Conservation (phyloP, 495 filamentous ascomycete species). For the Annulohypoxylon nitens region DNA sequence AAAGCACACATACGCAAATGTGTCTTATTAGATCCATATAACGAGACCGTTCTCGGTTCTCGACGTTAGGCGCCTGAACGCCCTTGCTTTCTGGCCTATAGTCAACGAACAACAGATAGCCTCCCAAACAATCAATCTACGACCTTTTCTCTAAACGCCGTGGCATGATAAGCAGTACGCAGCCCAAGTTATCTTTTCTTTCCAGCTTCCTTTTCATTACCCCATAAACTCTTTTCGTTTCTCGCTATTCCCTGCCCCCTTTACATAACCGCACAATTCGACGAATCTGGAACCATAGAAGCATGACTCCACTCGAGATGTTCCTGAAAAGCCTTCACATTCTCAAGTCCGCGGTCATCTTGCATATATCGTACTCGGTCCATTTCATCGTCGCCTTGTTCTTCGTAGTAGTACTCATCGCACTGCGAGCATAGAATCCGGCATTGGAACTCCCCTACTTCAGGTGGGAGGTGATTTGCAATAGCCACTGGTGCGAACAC, state of each 20-base stretch:
- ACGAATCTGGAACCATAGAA: slow-evolving; percentile 47
- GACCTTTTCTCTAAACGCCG: slow-evolving; percentile 9
- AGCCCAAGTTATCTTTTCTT: background rate
- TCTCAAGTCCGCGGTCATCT: slow-evolving; percentile 59
- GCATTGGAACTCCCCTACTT: slow-evolving; percentile 57
- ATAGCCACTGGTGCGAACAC: slow-evolving; percentile 64
- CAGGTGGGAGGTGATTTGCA: slow-evolving; percentile 62
- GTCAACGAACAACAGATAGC: slow-evolving; percentile 11
- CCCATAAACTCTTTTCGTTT: background rate
- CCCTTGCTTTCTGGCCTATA: slow-evolving; percentile 18
- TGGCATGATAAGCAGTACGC: background rate
- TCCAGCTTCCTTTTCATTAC: background rate
- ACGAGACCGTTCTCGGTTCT: background rate
- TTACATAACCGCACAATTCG: slow-evolving; percentile 58
- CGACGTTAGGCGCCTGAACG: slow-evolving; percentile 20
- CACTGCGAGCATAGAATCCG: slow-evolving; percentile 61
- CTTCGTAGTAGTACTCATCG: slow-evolving; percentile 62
- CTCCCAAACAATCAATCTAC: slow-evolving; percentile 3
- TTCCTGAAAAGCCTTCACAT: slow-evolving; percentile 56
- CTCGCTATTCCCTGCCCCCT: background rate
- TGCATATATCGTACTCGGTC: slow-evolving; percentile 54
- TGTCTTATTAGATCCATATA: slow-evolving; percentile 13
- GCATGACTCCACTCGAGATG: slow-evolving; percentile 64
- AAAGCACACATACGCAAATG: background rate
- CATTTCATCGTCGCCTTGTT: slow-evolving; percentile 61